Conservation (phyloP, 495 filamentous ascomycete genomes). For the Penicillium daleae region DNA sequence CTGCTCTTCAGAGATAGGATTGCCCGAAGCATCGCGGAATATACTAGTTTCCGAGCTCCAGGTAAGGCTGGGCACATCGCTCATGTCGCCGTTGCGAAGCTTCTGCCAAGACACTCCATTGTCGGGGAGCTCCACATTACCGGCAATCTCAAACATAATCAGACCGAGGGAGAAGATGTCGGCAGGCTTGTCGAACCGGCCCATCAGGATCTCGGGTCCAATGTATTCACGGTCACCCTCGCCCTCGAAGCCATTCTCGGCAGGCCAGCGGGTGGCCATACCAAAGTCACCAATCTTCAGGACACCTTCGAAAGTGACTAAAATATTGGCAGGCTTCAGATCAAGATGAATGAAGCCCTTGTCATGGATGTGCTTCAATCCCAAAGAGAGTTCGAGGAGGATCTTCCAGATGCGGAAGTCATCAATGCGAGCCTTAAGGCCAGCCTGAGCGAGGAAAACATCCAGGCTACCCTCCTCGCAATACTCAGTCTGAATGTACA, state of each 20-base stretch:
- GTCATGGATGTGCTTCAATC: conserved; percentile 84
- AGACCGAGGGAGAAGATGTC: conserved; percentile 94
- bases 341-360: conserved; percentile 91
- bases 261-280: conserved; percentile 81
- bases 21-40: conserved; percentile 74
- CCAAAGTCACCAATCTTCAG: conserved; percentile 97
- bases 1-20: conserved; percentile 54
- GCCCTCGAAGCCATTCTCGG: conserved; percentile 73
- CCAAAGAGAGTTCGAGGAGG: conserved; percentile 77
- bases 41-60: conserved; percentile 72
- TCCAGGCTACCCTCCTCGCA: conserved; percentile 92
- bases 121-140: conserved; percentile 87
- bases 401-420: conserved; percentile 99
- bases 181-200: conserved; percentile 82
- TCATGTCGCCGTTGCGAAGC: conserved; percentile 83
- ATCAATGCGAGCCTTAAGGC: conserved; percentile 82
- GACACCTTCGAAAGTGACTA: conserved; percentile 87
- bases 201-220: conserved; percentile 84
- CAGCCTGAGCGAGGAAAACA: conserved; percentile 75
- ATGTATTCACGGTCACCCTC: conserved; percentile 98
- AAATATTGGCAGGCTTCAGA: conserved; percentile 91
- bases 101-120: conserved; percentile 89
- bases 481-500: conserved; percentile 97
- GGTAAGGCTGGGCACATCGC: conserved; percentile 81
- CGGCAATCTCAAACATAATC: conserved; percentile 91